A percentile compares a stretch with the other conserved stretches of the same genome.
Evolutionary conservation across 257 asterid genomes (phyloP).

Genomic region (Prunella vulgaris): DNA sequence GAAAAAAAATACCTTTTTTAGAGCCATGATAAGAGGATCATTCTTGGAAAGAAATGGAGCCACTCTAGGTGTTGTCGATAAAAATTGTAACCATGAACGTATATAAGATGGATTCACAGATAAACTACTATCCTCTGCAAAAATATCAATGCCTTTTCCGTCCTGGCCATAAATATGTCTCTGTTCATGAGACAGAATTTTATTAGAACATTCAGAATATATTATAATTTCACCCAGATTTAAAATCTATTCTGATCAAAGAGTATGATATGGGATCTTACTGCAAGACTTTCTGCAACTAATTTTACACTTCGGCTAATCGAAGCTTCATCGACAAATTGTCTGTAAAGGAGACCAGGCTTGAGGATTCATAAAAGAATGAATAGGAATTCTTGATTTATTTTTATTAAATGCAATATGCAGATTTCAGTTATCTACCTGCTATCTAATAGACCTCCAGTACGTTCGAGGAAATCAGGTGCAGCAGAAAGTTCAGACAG

Average conservation of each 20-base stretch:
- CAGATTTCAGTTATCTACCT: conserved; percentile 44
- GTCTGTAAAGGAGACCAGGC: conserved; percentile 41
- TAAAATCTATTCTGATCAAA: not conserved
- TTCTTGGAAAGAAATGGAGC: conserved; percentile 73
- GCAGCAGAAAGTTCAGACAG: conserved; percentile 72
- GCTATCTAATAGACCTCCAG: conserved; percentile 78
- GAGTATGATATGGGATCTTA: conserved; percentile 36
- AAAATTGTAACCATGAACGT: conserved; percentile 72
- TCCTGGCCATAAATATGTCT: conserved; percentile 70
- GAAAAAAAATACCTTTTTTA: conserved; percentile 56
- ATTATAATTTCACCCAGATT: not conserved
- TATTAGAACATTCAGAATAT: conserved; percentile 12
- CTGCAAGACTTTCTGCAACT: conserved; percentile 94
- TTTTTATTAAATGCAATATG: not conserved
- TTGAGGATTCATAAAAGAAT: conserved; percentile 26
- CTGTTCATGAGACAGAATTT: conserved; percentile 33
- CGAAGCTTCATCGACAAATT: conserved; percentile 56
- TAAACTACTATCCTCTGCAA: conserved; percentile 79
- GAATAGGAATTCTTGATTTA: not conserved
- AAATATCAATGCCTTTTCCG: conserved; percentile 55
- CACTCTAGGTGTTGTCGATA: conserved; percentile 82
- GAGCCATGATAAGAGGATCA: conserved; percentile 72
- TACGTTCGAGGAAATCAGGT: conserved; percentile 76
- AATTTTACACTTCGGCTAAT: conserved; percentile 66
- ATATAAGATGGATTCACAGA: conserved; percentile 78